phyloP scores from a whole-genome alignment of 305 asterid species.

The Fraxinus sp. region DNA sequence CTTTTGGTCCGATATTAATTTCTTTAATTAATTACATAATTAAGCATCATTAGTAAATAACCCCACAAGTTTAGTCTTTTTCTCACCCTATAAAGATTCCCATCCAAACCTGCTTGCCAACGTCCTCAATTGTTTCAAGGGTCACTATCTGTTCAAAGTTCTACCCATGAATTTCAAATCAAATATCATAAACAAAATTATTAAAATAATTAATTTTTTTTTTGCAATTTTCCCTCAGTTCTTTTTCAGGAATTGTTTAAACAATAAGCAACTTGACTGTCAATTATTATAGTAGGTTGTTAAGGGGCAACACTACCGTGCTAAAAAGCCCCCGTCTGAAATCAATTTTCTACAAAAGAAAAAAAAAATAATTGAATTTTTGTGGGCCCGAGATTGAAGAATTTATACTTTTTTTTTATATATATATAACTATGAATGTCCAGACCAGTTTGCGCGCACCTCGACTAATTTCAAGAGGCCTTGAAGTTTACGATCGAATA shows the following conservation, averaged over 20 bases:
- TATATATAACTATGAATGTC: too few relatives aligned
- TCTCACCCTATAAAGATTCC: not conserved
- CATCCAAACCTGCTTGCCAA: slow-evolving; percentile 28
- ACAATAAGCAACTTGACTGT: not conserved
- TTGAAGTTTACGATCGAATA: too few relatives aligned
- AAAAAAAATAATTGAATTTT: too few relatives aligned
- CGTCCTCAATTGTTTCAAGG: slow-evolving; percentile 34
- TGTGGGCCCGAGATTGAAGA: not conserved
- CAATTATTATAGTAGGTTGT: not conserved
- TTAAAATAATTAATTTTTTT: not conserved
- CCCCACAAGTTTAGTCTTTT: not conserved
- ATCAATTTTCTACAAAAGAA: not conserved
- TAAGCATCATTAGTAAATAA: not conserved
- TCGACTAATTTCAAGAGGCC: too few relatives aligned
- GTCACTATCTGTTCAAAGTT: slow-evolving; percentile 30
- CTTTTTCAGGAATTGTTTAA: not conserved
- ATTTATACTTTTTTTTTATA: too few relatives aligned
- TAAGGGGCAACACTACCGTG: not conserved
- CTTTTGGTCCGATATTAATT: slow-evolving; percentile 9
- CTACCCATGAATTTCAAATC: slow-evolving; percentile 17
- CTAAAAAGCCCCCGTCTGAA: not conserved
- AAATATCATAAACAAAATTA: not conserved
- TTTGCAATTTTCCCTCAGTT: not conserved
- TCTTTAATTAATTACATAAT: not conserved
- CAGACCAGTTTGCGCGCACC: too few relatives aligned